These are phyloP conservation scores for Neofusicoccum sp. DNA, from an alignment of 2,329 filamentous ascomycete genomes.

Conservation along the genomic window DNA sequence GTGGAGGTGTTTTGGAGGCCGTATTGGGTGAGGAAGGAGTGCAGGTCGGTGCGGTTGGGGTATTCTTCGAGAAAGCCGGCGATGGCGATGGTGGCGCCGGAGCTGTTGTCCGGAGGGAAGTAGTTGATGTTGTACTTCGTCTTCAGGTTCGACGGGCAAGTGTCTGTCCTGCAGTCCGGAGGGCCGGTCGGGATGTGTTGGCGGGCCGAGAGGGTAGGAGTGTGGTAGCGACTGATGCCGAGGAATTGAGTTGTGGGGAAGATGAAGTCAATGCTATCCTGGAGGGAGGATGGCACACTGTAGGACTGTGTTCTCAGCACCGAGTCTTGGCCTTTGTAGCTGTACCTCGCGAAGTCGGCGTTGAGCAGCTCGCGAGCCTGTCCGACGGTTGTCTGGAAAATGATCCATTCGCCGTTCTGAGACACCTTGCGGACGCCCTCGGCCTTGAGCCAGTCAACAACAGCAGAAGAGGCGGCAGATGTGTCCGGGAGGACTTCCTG, in stretches of 20 bases:
- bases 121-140: conserved; percentile 26
- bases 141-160: conserved; percentile 21
- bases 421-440: conserved; percentile 38
- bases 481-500: conserved; percentile 37
- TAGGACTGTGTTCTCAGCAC: conserved; percentile 45
- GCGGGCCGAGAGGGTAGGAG: background rate
- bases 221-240: conserved; percentile 30
- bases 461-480: conserved; percentile 31
- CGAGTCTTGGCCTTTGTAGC: conserved; percentile 34
- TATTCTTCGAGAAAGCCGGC: conserved; percentile 53
- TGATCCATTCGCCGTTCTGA: conserved; percentile 43
- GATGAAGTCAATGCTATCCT: conserved; percentile 46
- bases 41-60: conserved; percentile 46
- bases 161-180: conserved; percentile 1
- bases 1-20: conserved; percentile 41
- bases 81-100: conserved; percentile 52
- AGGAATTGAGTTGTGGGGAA: conserved; percentile 54
- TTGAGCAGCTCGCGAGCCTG: conserved; percentile 48
- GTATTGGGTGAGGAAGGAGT: conserved; percentile 36
- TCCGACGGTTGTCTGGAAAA: conserved; percentile 42
- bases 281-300: conserved; percentile 41
- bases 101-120: conserved; percentile 38
- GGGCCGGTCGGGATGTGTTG: background rate
- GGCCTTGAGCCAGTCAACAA: conserved; percentile 46
- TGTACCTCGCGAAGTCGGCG: conserved; percentile 49